Conservation (phyloP, 176 grass and related monocot genomes). For the Aegilops sharonensis region DNA sequence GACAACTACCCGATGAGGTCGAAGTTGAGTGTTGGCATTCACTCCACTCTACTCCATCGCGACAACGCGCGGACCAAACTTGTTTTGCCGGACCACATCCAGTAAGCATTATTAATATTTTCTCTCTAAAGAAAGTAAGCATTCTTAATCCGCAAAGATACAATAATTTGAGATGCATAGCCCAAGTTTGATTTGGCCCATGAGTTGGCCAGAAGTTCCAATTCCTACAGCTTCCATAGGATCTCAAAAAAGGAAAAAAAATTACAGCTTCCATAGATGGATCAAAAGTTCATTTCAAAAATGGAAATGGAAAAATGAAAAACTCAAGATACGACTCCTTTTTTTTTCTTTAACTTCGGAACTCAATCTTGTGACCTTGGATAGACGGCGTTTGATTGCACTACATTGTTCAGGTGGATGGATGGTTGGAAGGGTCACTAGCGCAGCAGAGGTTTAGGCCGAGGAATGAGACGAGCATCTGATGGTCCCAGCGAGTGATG, state of each 20-base stretch:
- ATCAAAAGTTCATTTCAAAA: neutral
- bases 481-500: neutral
- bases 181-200: neutral
- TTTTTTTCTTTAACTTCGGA: neutral
- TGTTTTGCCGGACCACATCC: neutral
- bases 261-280: neutral
- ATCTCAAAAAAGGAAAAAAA: too few relatives aligned
- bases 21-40: neutral
- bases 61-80: neutral
- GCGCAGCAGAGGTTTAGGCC: slow-evolving; percentile 6
- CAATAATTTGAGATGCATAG: neutral
- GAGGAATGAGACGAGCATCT: slow-evolving; percentile 37
- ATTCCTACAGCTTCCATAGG: neutral
- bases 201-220: neutral
- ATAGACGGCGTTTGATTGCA: neutral
- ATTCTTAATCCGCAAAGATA: neutral
- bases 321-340: neutral
- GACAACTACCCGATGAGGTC: too few relatives aligned
- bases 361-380: neutral
- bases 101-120: neutral
- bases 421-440: neutral
- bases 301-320: neutral
- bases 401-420: neutral
- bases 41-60: neutral
- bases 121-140: too few relatives aligned